Evolutionary conservation across 208 protist genomes (phyloP).

Genomic region (Trypanosoma lewisi): DNA sequence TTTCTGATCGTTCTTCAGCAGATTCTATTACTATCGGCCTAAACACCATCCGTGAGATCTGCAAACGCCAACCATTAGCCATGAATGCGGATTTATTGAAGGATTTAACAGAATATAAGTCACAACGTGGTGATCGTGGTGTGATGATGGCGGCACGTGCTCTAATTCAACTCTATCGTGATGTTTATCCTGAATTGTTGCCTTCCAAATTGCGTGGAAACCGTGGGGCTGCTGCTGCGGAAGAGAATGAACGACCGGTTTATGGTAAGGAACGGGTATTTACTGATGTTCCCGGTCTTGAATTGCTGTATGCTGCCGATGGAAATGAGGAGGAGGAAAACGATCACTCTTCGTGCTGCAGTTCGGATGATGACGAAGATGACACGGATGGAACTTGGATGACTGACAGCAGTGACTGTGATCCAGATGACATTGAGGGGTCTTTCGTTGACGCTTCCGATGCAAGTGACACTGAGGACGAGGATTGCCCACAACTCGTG

Average conservation of each 20-base stretch:
- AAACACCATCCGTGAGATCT: slow-evolving; percentile 97
- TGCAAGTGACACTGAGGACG: slow-evolving; percentile 40
- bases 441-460: slow-evolving; percentile 65
- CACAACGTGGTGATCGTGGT: slow-evolving; percentile 91
- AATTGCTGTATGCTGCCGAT: slow-evolving; percentile 77
- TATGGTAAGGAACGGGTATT: slow-evolving; percentile 73
- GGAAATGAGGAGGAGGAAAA: slow-evolving; percentile 22
- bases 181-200: slow-evolving; percentile 95
- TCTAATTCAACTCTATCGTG: slow-evolving; percentile 95
- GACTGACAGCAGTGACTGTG: slow-evolving; percentile 64
- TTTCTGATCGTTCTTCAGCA: slow-evolving; percentile 88
- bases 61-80: slow-evolving; percentile 91
- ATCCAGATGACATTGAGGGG: slow-evolving; percentile 71
- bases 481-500: slow-evolving; percentile 66
- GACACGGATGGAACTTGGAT: slow-evolving; percentile 66
- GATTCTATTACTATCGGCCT: slow-evolving; percentile 95
- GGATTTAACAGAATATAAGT: slow-evolving; percentile 94
- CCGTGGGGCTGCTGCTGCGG: slow-evolving; percentile 35
- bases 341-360: not conserved
- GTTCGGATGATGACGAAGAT: slow-evolving; percentile 26
- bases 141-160: slow-evolving; percentile 95
- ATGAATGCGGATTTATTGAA: slow-evolving; percentile 93
- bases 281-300: slow-evolving; percentile 83
- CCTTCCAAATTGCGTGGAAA: slow-evolving; percentile 89
- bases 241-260: slow-evolving; percentile 35